Evolutionary conservation across 257 asterid genomes (phyloP).

Genomic region (Nicotiana sylvestris): DNA sequence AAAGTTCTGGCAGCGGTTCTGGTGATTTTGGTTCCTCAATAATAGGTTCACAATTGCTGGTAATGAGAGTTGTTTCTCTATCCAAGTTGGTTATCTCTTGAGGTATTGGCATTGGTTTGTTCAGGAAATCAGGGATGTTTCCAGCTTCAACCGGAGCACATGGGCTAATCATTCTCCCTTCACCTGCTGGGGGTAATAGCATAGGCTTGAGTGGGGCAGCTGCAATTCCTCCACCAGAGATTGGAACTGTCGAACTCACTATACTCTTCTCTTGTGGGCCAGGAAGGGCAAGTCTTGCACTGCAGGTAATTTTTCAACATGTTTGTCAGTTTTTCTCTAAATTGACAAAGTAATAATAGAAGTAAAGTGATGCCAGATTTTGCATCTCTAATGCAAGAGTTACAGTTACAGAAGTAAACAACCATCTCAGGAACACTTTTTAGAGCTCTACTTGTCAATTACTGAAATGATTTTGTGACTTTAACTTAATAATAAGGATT

Average conservation of each 20-base stretch:
- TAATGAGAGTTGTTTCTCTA: constrained; percentile 22
- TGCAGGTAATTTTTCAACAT: constrained; percentile 35
- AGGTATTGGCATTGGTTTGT: constrained; percentile 45
- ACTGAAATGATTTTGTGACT: background rate
- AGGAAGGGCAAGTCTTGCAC: constrained; percentile 81
- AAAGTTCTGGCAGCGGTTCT: constrained; percentile 47
- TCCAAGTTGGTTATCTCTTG: constrained; percentile 34
- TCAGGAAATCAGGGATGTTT: constrained; percentile 20
- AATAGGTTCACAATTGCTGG: constrained; percentile 52
- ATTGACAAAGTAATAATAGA: background rate
- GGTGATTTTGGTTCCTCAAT: constrained; percentile 85
- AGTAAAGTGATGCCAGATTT: background rate
- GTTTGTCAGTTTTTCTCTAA: background rate
- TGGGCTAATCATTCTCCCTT: constrained; percentile 33
- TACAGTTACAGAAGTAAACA: background rate
- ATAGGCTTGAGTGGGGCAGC: constrained; percentile 1
- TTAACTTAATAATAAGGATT: background rate
- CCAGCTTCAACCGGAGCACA: constrained; percentile 26
- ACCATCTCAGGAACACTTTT: background rate
- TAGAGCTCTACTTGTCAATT: background rate
- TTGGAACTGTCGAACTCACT: constrained; percentile 13
- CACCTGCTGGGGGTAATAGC: constrained; percentile 57
- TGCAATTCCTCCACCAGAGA: constrained; percentile 11
- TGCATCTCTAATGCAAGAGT: background rate
- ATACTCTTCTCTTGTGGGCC: constrained; percentile 19